These are phyloP conservation scores for Mortierella sp. DNA, from an alignment of 371 early-diverging fungal species.

Conservation along the genomic window DNA sequence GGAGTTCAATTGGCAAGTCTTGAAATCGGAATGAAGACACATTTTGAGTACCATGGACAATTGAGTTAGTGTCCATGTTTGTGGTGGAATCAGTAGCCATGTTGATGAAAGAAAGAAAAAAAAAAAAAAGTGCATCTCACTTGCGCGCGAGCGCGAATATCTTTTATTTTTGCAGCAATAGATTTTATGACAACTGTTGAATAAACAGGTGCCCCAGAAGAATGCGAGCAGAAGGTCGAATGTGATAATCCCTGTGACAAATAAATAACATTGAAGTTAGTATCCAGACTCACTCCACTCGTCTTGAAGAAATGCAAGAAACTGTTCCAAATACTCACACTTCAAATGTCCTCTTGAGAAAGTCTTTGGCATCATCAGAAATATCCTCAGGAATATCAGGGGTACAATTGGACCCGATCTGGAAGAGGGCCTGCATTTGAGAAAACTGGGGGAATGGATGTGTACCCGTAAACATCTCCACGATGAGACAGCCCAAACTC, in stretches of 20 bases:
- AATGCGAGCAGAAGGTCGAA: constrained; percentile 71
- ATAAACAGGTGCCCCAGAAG: constrained; percentile 71
- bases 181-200: constrained; percentile 47
- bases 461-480: constrained; percentile 96
- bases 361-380: constrained; percentile 80
- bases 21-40: constrained; percentile 5
- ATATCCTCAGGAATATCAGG: constrained; percentile 86
- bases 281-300: not conserved
- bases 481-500: constrained; percentile 91
- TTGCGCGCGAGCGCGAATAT: too few species aligned
- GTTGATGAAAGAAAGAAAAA: too few species aligned
- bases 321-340: constrained; percentile 62
- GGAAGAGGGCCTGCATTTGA: constrained; percentile 94
- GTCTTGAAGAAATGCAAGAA: not conserved
- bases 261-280: not conserved
- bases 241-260: constrained; percentile 65
- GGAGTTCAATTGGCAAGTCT: constrained; percentile 32
- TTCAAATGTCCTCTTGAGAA: constrained; percentile 84
- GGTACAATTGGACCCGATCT: constrained; percentile 83
- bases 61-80: not conserved
- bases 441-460: constrained; percentile 95
- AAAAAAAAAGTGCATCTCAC: too few species aligned
- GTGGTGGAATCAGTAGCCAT: not conserved
- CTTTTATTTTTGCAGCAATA: too few species aligned
- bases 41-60: not conserved